Conservation (phyloP, 202 grass and related monocot species). For the Saccharum hybrid region DNA sequence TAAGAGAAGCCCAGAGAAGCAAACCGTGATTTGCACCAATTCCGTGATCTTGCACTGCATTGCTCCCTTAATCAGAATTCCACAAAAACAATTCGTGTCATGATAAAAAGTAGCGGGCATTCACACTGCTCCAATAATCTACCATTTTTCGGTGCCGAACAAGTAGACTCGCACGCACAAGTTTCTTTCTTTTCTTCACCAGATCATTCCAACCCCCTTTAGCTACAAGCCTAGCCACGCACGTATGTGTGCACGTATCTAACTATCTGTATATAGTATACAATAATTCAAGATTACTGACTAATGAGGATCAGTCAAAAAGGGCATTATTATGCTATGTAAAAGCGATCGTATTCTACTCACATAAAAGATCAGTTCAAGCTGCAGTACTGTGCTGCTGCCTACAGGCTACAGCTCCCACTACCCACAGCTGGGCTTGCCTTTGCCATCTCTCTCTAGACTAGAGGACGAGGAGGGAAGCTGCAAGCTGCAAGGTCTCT, state of each 20-base stretch:
- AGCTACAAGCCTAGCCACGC: background rate
- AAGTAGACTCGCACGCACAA: constrained; percentile 30
- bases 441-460: background rate
- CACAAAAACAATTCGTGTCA: too few species aligned
- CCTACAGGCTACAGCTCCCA: background rate
- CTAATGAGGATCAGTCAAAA: constrained; percentile 35
- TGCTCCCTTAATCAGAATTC: too few species aligned
- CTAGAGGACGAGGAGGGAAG: background rate
- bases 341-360: constrained; percentile 31
- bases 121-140: too few species aligned
- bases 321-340: constrained; percentile 3
- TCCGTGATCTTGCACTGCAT: too few species aligned
- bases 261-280: constrained; percentile 23
- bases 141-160: constrained; percentile 40
- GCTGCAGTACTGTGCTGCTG: constrained; percentile 11
- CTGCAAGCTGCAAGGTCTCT: constrained; percentile 14
- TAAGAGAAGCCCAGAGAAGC: too few species aligned
- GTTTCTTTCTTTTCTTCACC: constrained; percentile 29
- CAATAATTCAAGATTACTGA: constrained; percentile 26
- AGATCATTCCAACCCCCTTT: constrained; percentile 41
- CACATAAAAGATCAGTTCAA: constrained; percentile 37
- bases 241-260: background rate
- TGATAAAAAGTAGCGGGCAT: too few species aligned
- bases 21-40: too few species aligned
- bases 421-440: constrained; percentile 43